Conservation (phyloP, 2,329 filamentous ascomycete species). For the Alternaria rosae region DNA sequence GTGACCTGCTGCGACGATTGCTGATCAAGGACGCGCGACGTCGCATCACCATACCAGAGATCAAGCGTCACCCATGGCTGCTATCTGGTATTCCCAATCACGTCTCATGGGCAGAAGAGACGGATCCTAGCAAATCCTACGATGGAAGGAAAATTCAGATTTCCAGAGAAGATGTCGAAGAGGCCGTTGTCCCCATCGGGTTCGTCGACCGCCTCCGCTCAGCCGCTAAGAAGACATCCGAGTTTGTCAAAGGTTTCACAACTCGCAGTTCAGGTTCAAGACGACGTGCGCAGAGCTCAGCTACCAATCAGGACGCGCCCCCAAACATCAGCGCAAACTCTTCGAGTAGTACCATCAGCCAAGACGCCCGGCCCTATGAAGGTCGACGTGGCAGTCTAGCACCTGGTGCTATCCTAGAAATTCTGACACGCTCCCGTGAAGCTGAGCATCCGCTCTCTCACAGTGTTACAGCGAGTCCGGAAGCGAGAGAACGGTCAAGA, state of each 20-base stretch:
- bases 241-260: constrained; percentile 37
- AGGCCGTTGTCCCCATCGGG: constrained; percentile 87
- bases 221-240: constrained; percentile 61
- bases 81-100: constrained; percentile 78
- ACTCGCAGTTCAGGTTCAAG: constrained; percentile 54
- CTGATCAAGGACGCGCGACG: constrained; percentile 88
- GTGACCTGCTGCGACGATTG: constrained; percentile 79
- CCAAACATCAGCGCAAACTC: constrained; percentile 62
- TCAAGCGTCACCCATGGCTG: constrained; percentile 95
- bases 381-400: constrained; percentile 64
- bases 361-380: constrained; percentile 60
- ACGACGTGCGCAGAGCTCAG: constrained; percentile 62
- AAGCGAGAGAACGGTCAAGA: constrained; percentile 50
- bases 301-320: constrained; percentile 62
- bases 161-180: constrained; percentile 88
- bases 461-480: constrained; percentile 75
- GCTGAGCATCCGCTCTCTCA: constrained; percentile 77
- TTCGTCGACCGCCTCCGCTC: constrained; percentile 86
- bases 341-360: constrained; percentile 63
- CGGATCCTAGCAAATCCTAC: constrained; percentile 79
- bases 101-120: constrained; percentile 88
- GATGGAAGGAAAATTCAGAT: constrained; percentile 89
- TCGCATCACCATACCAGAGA: constrained; percentile 87
- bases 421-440: constrained; percentile 59
- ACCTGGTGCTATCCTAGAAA: constrained; percentile 65